phyloP scores from a whole-genome alignment of 225 moss, liverwort and hornwort genomes.

The Sphagnum tenellum region DNA sequence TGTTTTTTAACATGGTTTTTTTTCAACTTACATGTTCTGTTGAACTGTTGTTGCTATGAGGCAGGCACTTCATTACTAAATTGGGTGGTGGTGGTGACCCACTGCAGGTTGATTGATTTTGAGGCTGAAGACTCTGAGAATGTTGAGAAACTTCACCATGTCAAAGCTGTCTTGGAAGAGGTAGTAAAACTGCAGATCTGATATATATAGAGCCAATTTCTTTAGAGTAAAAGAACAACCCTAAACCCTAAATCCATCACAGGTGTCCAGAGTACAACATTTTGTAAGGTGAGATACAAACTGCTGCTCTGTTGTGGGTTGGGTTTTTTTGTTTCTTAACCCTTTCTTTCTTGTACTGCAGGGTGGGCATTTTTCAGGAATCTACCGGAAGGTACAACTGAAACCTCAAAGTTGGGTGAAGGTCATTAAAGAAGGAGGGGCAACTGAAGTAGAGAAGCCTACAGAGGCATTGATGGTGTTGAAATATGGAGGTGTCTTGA shows the following conservation, averaged over 20 bases:
- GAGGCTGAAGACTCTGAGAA: slow-evolving; percentile 94
- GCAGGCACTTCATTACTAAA: no score
- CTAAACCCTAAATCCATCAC: no score
- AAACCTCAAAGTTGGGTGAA: slow-evolving; percentile 97
- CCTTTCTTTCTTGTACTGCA: slow-evolving; percentile 6
- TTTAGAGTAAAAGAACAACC: no score
- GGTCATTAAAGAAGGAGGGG: slow-evolving; percentile 70
- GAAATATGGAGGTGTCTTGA: slow-evolving; percentile 97
- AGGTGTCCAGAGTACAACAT: no score
- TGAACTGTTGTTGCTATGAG: no score
- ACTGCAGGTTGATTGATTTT: slow-evolving; percentile 68
- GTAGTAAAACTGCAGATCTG: slow-evolving; percentile 11
- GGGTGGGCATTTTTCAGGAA: slow-evolving; percentile 98
- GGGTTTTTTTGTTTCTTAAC: no score
- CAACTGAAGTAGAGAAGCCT: slow-evolving; percentile 76
- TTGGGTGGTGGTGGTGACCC: no score
- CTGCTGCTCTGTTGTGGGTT: no score
- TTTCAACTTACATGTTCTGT: no score
- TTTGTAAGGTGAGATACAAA: no score
- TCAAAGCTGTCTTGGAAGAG: slow-evolving; percentile 98
- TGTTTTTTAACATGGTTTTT: no score
- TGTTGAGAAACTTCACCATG: slow-evolving; percentile 95
- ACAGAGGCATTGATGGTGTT: slow-evolving; percentile 93
- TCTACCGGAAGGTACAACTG: slow-evolving; percentile 94
- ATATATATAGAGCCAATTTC: no score